Evolutionary conservation across 2,329 filamentous ascomycete genomes (phyloP).

Genomic region (Xylariaceae sp.): DNA sequence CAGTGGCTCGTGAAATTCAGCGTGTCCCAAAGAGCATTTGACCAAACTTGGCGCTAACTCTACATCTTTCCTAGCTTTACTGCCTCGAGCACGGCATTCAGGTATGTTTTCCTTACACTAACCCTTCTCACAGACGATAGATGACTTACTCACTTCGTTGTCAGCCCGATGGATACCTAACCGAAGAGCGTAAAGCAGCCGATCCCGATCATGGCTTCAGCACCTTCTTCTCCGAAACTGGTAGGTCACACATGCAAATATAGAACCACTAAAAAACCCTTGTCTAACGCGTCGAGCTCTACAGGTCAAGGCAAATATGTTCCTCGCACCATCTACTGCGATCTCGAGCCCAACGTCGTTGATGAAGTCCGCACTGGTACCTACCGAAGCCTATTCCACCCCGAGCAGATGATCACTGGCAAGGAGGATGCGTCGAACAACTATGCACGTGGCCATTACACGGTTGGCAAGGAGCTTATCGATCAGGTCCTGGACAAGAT

Average conservation of each 20-base stretch:
- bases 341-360: conserved; percentile 99
- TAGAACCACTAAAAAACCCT: conserved; percentile 19
- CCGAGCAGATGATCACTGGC: conserved; percentile 99
- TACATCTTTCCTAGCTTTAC: conserved; percentile 76
- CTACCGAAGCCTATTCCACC: conserved; percentile 97
- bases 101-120: conserved; percentile 62
- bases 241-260: conserved; percentile 56
- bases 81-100: conserved; percentile 99
- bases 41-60: conserved; percentile 24
- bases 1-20: conserved; percentile 19
- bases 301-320: conserved; percentile 98
- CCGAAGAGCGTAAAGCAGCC: conserved; percentile 92
- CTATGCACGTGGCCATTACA: conserved; percentile 99
- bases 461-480: conserved; percentile 98
- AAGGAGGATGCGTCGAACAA: conserved; percentile 99
- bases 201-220: conserved; percentile 98
- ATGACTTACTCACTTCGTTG: conserved; percentile 38
- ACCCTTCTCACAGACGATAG: conserved; percentile 6
- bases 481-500: conserved; percentile 98
- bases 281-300: conserved; percentile 26
- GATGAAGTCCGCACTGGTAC: conserved; percentile 98
- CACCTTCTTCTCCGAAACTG: conserved; percentile 99
- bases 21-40: conserved; percentile 38
- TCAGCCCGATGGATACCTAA: conserved; percentile 97
- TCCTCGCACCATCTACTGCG: conserved; percentile 97